A percentile compares a stretch with the other conserved stretches of the same genome.
Conservation (phyloP, 257 asterid species). For the Solanum paucissectum region DNA sequence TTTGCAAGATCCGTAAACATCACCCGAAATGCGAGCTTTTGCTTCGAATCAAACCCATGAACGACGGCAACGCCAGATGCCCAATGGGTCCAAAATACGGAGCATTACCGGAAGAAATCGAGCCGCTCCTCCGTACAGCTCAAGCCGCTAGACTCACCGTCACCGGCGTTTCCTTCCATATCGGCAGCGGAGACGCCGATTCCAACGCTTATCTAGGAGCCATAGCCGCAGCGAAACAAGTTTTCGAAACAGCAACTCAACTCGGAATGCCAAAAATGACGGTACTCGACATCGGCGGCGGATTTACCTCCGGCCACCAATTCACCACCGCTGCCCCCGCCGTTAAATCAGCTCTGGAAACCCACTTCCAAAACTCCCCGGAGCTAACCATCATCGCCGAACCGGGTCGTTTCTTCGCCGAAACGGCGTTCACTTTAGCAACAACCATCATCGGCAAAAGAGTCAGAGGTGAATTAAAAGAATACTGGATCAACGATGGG, state of each 20-base stretch:
- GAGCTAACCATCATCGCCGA: neutral
- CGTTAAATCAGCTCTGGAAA: neutral
- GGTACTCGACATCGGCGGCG: slow-evolving; percentile 8
- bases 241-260: neutral
- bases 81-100: slow-evolving; percentile 8
- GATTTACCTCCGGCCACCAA: neutral
- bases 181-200: slow-evolving; percentile 1
- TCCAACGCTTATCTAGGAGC: slow-evolving; percentile 2
- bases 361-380: neutral
- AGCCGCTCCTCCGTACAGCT: slow-evolving; percentile 1
- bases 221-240: neutral
- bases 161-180: slow-evolving; percentile 7
- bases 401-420: slow-evolving; percentile 10
- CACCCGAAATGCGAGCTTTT: slow-evolving; percentile 1
- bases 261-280: slow-evolving; percentile 3
- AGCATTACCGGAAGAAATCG: slow-evolving; percentile 1
- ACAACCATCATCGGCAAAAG: slow-evolving; percentile 6
- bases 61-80: neutral
- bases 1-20: slow-evolving; percentile 1
- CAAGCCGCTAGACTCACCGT: neutral
- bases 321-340: neutral
- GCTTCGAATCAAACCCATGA: neutral
- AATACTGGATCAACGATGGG: slow-evolving; percentile 11
- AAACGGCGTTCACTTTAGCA: neutral
- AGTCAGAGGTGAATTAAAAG: neutral